phyloP scores from a whole-genome alignment of 1,284 basidiomycete species.

The Rhizoctonia solani region DNA sequence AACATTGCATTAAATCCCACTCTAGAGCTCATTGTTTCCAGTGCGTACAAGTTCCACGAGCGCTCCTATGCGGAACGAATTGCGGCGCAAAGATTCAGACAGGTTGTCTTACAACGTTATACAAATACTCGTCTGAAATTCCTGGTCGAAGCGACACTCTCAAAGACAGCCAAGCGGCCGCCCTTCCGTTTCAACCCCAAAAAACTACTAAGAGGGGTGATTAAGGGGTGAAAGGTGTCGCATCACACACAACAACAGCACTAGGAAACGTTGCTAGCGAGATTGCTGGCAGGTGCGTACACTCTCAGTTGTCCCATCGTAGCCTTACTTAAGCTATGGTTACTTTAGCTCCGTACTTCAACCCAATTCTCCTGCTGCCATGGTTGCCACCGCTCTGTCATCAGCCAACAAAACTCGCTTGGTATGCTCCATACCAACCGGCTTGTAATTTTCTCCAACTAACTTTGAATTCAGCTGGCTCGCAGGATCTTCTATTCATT shows the following conservation, averaged over 20 bases:
- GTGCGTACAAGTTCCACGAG: slow-evolving; percentile 77
- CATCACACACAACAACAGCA: slow-evolving; percentile 80
- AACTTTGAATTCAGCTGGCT: slow-evolving; percentile 59
- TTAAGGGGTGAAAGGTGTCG: slow-evolving; percentile 73
- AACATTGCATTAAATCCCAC: not conserved
- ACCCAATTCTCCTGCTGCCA: slow-evolving; percentile 83
- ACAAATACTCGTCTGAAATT: slow-evolving; percentile 75
- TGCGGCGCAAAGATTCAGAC: slow-evolving; percentile 79
- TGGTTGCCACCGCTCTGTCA: slow-evolving; percentile 77
- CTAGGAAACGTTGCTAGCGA: slow-evolving; percentile 77
- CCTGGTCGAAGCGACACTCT: slow-evolving; percentile 71
- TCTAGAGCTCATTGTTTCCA: not conserved
- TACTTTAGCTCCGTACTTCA: slow-evolving; percentile 75
- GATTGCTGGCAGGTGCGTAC: slow-evolving; percentile 64
- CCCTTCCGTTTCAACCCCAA: slow-evolving; percentile 56
- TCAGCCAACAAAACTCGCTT: slow-evolving; percentile 83
- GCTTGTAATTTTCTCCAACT: slow-evolving; percentile 1
- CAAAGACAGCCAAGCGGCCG: slow-evolving; percentile 50
- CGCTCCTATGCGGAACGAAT: slow-evolving; percentile 87
- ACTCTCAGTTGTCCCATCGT: slow-evolving; percentile 13
- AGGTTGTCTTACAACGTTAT: slow-evolving; percentile 72
- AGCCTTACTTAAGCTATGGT: slow-evolving; percentile 41
- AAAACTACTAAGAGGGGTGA: slow-evolving; percentile 68
- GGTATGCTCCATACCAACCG: slow-evolving; percentile 48
- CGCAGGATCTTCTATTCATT: slow-evolving; percentile 89